Base-by-base conservation (phyloP, 768 basidiomycete species). In the Lentinus tigrinus region DNA sequence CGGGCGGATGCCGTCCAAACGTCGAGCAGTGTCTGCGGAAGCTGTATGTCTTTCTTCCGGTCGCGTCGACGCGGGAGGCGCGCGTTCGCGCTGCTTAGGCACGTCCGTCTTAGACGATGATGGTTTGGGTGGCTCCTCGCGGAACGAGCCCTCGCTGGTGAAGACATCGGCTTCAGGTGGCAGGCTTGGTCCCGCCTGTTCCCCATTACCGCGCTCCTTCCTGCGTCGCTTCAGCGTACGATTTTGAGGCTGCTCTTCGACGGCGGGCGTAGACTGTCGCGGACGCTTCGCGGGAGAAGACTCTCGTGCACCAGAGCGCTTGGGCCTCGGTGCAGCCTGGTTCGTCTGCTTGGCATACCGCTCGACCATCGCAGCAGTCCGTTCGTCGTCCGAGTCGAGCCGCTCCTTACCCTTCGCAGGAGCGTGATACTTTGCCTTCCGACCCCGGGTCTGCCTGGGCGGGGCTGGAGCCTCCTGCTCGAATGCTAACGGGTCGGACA, bases 371-470 rank as follows among this genome's bases (percentile, higher is more conserved):
- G 40, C 44, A 19, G 57, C 57, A n/a, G 60, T 61, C 23, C 60
- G 54, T 27, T 43, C 63, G 48, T 64, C 63, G 55, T 64, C 63
- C 31, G 60, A 58, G n/a, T 64, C 63, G 10, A 63, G 43, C 23
- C 21, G 42, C 17, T 6, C 38, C 36, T 26, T 26, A 3, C 9
- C 42, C 46, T 17, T 26, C 2, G 28, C 39, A 16, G 8, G 37
- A 17, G 21, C 40, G 2, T 26, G 43, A 46, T 14, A 19, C 43
- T 46, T 46, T 27, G n/a, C 27, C 17, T 26, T 37, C 48, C 55
- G 34, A 34, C 34, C 37, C n/a, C 38, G n/a, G 16, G 27, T 34
- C 39, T 36, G 36, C 24, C 36, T 37, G 28, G 28, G 26, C 27
- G 23, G 24, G 6, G n/a, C 42, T 23, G 13, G 16, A 10, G 19